A percentile compares a stretch with the other conserved stretches of the same genome.
Conservation (phyloP, 148 eudicot species). For the Fagopyrum homotropicum region DNA sequence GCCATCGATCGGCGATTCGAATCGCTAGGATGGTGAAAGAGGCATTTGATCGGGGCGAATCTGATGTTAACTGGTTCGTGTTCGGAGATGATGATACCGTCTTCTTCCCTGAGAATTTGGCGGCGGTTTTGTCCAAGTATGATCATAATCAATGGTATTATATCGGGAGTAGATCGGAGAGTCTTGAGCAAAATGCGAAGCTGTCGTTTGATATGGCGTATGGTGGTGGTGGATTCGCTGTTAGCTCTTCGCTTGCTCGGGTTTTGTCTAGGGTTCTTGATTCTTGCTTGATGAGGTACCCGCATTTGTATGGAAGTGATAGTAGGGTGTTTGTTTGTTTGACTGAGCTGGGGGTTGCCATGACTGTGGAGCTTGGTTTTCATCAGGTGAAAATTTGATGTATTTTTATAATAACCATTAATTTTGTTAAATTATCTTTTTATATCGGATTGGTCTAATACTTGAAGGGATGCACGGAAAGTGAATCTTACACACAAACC, state of each 20-base stretch:
- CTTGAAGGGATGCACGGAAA: too few species aligned
- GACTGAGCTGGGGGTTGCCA: constrained; percentile 67
- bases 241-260: constrained; percentile 69
- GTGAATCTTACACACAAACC: too few species aligned
- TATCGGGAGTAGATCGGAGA: constrained; percentile 65
- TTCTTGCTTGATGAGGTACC: constrained; percentile 68
- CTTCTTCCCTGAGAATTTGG: constrained; percentile 61
- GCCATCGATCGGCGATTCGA: constrained; percentile 53
- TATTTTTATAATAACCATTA: too few species aligned
- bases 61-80: constrained; percentile 61
- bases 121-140: constrained; percentile 53
- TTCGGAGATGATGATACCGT: constrained; percentile 82
- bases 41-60: constrained; percentile 21
- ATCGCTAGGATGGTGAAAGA: constrained; percentile 62
- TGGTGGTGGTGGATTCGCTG: constrained; percentile 82
- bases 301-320: constrained; percentile 65
- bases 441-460: too few species aligned
- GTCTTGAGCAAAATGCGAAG: constrained; percentile 34
- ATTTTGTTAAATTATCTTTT: too few species aligned
- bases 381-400: constrained; percentile 53
- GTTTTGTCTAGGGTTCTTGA: constrained; percentile 59
- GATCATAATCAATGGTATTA: constrained; percentile 64
- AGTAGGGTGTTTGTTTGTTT: constrained; percentile 59
- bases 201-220: constrained; percentile 64
- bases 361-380: constrained; percentile 70